These are phyloP conservation scores for Gaillardinia entomophila DNA, from an alignment of 805 yeast genomes.

Conservation along the genomic window DNA sequence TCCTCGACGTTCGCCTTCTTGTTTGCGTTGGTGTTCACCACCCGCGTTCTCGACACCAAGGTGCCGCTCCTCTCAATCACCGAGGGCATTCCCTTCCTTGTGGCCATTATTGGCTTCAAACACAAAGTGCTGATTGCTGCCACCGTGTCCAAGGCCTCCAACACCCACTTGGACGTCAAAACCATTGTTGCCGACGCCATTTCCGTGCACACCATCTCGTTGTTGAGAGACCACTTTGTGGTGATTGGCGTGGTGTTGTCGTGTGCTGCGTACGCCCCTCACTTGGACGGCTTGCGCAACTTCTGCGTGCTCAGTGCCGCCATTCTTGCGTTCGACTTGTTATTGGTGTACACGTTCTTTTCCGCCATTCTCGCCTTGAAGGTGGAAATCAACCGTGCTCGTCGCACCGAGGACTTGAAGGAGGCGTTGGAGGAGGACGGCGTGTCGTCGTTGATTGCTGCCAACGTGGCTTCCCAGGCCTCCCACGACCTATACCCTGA, in stretches of 20 bases:
- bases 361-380: conserved; percentile 81
- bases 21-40: conserved; percentile 61
- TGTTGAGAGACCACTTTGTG: conserved; percentile 70
- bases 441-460: conserved; percentile 64
- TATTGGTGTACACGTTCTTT: conserved; percentile 74
- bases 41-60: conserved; percentile 48
- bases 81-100: conserved; percentile 91
- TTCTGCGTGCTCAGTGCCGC: conserved; percentile 73
- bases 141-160: conserved; percentile 43
- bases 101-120: conserved; percentile 87
- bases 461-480: conserved; percentile 51
- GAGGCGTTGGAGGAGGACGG: conserved; percentile 92
- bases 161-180: conserved; percentile 32
- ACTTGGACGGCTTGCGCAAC: conserved; percentile 68
- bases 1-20: conserved; percentile 81
- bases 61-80: conserved; percentile 71
- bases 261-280: conserved; percentile 60
- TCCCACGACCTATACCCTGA: conserved; percentile 30
- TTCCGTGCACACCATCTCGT: conserved; percentile 38
- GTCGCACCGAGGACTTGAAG: conserved; percentile 71
- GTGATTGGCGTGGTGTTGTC: conserved; percentile 66
- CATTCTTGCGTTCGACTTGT: conserved; percentile 63
- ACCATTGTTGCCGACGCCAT: conserved; percentile 40
- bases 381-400: conserved; percentile 81
- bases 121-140: conserved; percentile 71